Percentiles rank a stretch among this genome's conserved stretches.
phyloP scores from a whole-genome alignment of 345 rosid genomes.

The Mallotus nudiflorus region DNA sequence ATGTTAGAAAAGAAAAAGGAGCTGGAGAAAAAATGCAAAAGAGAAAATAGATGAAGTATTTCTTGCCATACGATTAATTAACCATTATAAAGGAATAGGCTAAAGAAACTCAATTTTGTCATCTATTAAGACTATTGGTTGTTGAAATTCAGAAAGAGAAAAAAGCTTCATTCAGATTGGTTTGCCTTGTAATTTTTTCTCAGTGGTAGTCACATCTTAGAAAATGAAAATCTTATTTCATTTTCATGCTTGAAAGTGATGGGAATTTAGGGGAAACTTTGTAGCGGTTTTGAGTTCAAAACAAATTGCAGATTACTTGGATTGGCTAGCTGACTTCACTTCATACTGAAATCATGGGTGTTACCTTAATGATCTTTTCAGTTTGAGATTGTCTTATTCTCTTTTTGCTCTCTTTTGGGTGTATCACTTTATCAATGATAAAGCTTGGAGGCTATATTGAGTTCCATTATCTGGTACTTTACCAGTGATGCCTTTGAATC shows the following conservation, averaged over 20 bases:
- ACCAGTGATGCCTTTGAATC: not conserved
- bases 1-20: not conserved
- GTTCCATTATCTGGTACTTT: not conserved
- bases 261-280: not conserved
- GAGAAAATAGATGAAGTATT: not conserved
- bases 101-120: slow-evolving; percentile 3
- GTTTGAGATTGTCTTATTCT: not conserved
- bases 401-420: not conserved
- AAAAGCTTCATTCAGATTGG: slow-evolving; percentile 1
- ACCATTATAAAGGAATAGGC: slow-evolving; percentile 18
- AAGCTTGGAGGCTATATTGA: not conserved
- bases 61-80: not conserved
- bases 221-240: not conserved
- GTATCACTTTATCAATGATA: not conserved
- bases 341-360: not conserved
- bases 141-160: not conserved
- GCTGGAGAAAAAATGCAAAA: not conserved
- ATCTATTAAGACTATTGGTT: slow-evolving; percentile 13
- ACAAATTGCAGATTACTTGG: not conserved
- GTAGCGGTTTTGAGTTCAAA: not conserved
- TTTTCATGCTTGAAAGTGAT: not conserved
- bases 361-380: not conserved
- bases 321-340: not conserved
- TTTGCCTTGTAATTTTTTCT: not conserved
- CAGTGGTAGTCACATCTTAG: slow-evolving; percentile 2